A percentile compares a stretch with the other conserved stretches of the same genome.
phyloP scores from a whole-genome alignment of 768 basidiomycete genomes.

The Rhizopogon vulgaris region DNA sequence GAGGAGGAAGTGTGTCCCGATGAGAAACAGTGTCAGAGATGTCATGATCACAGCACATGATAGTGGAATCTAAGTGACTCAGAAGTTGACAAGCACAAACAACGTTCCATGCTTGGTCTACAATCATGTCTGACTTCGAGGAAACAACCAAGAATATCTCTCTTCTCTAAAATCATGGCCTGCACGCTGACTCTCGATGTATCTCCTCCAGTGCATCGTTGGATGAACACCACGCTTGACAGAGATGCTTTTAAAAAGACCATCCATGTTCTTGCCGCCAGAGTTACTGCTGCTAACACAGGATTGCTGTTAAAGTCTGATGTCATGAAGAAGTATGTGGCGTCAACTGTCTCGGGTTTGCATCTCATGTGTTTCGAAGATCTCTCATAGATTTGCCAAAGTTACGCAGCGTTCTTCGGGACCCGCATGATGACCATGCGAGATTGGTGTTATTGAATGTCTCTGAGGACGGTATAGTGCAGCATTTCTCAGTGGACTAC shows the following conservation, averaged over 20 bases:
- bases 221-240: conserved; percentile 51
- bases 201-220: conserved; percentile 44
- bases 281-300: conserved; percentile 52
- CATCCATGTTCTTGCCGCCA: conserved; percentile 62
- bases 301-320: conserved; percentile 50
- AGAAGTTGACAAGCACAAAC: neutral
- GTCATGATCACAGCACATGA: neutral
- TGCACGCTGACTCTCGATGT: conserved; percentile 32
- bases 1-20: conserved; percentile 17
- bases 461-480: conserved; percentile 45
- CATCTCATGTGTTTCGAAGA: conserved; percentile 31
- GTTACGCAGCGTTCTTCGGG: conserved; percentile 50
- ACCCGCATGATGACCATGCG: conserved; percentile 41
- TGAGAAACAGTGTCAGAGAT: conserved; percentile 1
- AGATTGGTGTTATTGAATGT: conserved; percentile 67
- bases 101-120: conserved; percentile 6
- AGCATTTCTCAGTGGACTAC: neutral
- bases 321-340: conserved; percentile 52
- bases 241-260: conserved; percentile 57
- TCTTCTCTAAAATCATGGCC: conserved; percentile 24
- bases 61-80: neutral
- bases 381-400: conserved; percentile 64
- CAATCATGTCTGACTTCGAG: neutral
- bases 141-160: neutral
- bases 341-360: neutral